Evolutionary conservation across 371 early-diverging fungal genomes (phyloP), one percentile per base, ranked within the genome.

Genomic region (Dinochytrium kinnereticum): DNA sequence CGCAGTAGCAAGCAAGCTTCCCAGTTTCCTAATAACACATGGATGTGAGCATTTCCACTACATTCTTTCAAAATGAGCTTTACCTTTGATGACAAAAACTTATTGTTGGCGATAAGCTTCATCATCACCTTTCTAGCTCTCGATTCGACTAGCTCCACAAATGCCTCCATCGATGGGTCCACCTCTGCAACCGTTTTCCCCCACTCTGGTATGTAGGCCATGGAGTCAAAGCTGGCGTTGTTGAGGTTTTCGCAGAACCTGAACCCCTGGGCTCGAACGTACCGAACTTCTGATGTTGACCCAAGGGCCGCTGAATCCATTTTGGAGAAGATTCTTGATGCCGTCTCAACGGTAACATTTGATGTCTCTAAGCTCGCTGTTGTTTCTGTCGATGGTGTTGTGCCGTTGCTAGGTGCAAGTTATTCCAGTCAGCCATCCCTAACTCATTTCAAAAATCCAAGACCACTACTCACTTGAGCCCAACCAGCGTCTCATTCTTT

Each of bases 1-100:
- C 78, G 13, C 74, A 17, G 51, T 79, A 80, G 75, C 84, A 84
- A 21, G 78, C 68, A 70, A 77, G 77, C 13, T 81, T 69, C n/a
- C 36, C 59, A 7, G 55, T 53, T 53, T 53, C 24, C 55, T 24
- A 21, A 57, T 33, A 64, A 31, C 39, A n/a, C 26, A 24, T 15
- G 10, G 21, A 21, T 44, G 13, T 21, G 21, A 10, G 49, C 21
- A 44, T 44, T 44, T 21, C 49, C 13, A 44, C 17, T n/a, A 57
- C 15, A 10, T 57, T 15, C n/a, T n/a, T n/a, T n/a, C n/a, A n/a
- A n/a, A n/a, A n/a, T n/a, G n/a, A n/a, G n/a, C 7, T 34, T 64
- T 33, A 36, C 64, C 39, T 33, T 17, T 33, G 64, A 64, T 26
- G 39, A 30, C 19, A 64, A 19, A 33, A 64, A 64, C 64, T 64